Evolutionary conservation across 192 early-diverging fungal genomes (phyloP).

Genomic region (Podila epigama): DNA sequence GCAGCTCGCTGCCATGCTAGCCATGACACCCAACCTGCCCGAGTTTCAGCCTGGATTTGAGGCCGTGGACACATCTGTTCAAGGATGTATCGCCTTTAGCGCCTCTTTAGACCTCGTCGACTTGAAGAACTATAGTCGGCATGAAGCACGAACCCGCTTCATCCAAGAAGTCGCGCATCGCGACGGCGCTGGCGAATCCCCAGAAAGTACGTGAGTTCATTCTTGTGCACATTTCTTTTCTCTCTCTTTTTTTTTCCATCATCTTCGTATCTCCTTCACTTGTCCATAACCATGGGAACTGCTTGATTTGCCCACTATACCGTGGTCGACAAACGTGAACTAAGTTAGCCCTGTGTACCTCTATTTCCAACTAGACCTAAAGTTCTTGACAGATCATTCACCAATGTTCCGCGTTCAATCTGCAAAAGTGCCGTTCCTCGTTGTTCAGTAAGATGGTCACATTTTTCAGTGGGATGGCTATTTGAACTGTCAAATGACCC

Average conservation of each 20-base stretch:
- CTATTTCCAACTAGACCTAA: constrained; percentile 13
- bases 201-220: constrained; percentile 34
- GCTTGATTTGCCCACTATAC: too few relatives aligned
- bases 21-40: constrained; percentile 56
- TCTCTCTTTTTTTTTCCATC: too few relatives aligned
- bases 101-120: constrained; percentile 57
- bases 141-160: constrained; percentile 52
- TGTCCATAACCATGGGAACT: too few relatives aligned
- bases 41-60: constrained; percentile 65
- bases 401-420: constrained; percentile 30
- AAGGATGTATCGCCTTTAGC: constrained; percentile 59
- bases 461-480: too few relatives aligned
- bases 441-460: constrained; percentile 55
- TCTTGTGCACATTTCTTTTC: too few relatives aligned
- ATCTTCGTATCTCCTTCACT: too few relatives aligned
- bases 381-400: constrained; percentile 43
- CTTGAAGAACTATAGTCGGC: constrained; percentile 46
- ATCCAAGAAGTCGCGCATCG: constrained; percentile 46
- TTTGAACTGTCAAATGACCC: too few relatives aligned
- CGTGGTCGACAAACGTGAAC: too few relatives aligned
- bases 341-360: neutral
- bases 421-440: constrained; percentile 36
- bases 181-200: constrained; percentile 27
- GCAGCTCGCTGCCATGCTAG: constrained; percentile 61
- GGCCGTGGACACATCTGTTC: constrained; percentile 62